Evolutionary conservation across 1,284 basidiomycete species (phyloP).

Genomic region (Meripilus lineatus): DNA sequence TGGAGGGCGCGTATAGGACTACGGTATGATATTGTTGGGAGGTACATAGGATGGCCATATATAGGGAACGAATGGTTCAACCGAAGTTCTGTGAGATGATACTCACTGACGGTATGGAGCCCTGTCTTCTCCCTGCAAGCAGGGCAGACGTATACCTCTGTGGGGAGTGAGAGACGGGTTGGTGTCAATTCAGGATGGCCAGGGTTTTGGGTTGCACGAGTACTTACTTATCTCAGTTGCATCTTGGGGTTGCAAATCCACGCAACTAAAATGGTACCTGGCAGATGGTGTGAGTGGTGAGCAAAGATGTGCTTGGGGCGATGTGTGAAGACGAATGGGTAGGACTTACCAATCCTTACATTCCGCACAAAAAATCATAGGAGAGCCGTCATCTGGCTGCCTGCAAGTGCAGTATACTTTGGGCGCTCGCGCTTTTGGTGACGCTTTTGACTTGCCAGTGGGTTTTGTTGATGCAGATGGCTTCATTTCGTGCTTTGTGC

Average conservation of each 20-base stretch:
- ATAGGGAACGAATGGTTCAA: slow-evolving; percentile 28
- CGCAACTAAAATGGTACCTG: slow-evolving; percentile 77
- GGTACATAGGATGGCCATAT: slow-evolving; percentile 29
- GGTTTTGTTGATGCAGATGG: slow-evolving; percentile 10
- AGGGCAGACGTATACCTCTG: slow-evolving; percentile 70
- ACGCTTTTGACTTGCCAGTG: slow-evolving; percentile 11
- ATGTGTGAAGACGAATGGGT: not conserved
- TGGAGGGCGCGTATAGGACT: slow-evolving; percentile 4
- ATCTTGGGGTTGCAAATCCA: slow-evolving; percentile 51
- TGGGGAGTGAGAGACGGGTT: too few relatives aligned
- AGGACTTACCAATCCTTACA: slow-evolving; percentile 69
- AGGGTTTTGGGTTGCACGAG: slow-evolving; percentile 6
- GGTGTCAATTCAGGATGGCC: too few relatives aligned
- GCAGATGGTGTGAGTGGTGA: slow-evolving; percentile 3
- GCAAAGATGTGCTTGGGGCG: slow-evolving; percentile 3
- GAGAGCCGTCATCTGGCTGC: slow-evolving; percentile 67
- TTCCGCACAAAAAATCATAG: slow-evolving; percentile 73
- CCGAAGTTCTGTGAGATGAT: slow-evolving; percentile 25
- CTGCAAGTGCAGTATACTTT: slow-evolving; percentile 54
- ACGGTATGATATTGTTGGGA: slow-evolving; percentile 22
- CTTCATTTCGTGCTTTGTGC: not conserved
- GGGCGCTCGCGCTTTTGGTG: slow-evolving; percentile 12
- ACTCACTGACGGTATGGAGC: slow-evolving; percentile 75
- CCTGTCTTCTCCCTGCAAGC: slow-evolving; percentile 62
- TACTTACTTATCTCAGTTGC: slow-evolving; percentile 74